Evolutionary conservation across 805 yeast species (phyloP).

Genomic region (Yamadazyma scolyti): DNA sequence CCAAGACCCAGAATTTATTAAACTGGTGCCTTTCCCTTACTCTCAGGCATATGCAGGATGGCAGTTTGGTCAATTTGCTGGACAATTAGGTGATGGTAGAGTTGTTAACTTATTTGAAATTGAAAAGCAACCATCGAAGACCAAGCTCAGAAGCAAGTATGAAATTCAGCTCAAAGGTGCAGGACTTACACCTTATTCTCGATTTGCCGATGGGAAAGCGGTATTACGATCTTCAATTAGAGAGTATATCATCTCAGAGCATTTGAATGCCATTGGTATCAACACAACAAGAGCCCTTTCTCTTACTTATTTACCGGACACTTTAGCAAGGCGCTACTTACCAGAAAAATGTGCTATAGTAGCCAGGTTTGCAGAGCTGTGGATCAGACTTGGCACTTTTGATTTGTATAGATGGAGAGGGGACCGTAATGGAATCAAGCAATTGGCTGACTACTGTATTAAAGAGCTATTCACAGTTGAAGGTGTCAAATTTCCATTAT

Average conservation of each 20-base stretch:
- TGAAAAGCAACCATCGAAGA: conserved; percentile 27
- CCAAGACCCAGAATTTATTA: conserved; percentile 23
- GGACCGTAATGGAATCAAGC: conserved; percentile 58
- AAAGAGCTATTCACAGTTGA: conserved; percentile 51
- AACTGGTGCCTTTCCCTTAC: conserved; percentile 61
- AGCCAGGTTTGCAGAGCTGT: conserved; percentile 74
- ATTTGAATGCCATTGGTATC: conserved; percentile 73
- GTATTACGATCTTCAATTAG: conserved; percentile 83
- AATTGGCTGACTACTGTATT: conserved; percentile 70
- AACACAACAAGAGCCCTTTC: conserved; percentile 86
- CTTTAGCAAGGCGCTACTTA: conserved; percentile 67
- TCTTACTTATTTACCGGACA: conserved; percentile 66
- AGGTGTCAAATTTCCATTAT: conserved; percentile 25
- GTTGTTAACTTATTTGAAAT: conserved; percentile 79
- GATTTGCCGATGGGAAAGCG: conserved; percentile 97
- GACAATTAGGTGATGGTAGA: conserved; percentile 95
- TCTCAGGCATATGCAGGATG: conserved; percentile 93
- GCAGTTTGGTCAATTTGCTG: conserved; percentile 96
- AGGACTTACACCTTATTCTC: conserved; percentile 85
- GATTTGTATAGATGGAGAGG: conserved; percentile 76
- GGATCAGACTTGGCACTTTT: conserved; percentile 88
- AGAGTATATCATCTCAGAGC: conserved; percentile 83
- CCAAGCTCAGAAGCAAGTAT: conserved; percentile 36
- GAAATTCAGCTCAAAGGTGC: conserved; percentile 89
- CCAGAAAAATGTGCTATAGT: conserved; percentile 84